Base-by-base conservation (phyloP, 768 basidiomycete species). In the Phylloporus scabripes region DNA sequence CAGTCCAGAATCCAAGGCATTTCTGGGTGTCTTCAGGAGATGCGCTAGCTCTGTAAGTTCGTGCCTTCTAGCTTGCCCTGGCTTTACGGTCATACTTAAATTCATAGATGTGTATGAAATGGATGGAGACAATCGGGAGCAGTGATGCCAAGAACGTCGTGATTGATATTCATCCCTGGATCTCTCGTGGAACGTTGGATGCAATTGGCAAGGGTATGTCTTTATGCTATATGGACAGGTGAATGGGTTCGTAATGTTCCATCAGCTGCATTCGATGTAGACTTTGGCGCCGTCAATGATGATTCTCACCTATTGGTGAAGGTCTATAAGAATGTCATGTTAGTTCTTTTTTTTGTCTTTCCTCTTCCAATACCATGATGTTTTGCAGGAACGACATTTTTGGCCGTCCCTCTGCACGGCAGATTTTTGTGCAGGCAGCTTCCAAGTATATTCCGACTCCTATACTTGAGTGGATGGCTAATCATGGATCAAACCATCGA, bases 191-290 rank as follows among this genome's bases (percentile, higher is more conserved):
- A 3, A 72, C 76, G 5, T 54, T 79, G 45, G 79, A 79, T 62
- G 72, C 75, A 11, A 74, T 80, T 46, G 79, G 76, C 9, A 67
- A 72, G 60, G 75, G 78, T 75, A 60, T 10, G 46, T 29, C 36
- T 20, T 37, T 0, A 14, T 2, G 18, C 31, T n/a, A 33, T 15
- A 15, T 6, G 7, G 4, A 1, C 7, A 31, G 15, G 17, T 21
- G 18, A 17, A 42, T 17, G n/a, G 11, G 10, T n/a, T 15, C 15
- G 7, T 14, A 28, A 29, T 18, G 26, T 17, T 17, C 24, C 24
- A 23, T 18, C 26, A 66, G 77, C 73, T 44, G 76, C 75, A 34
- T 80, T 80, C 51, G 78, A 78, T 46, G 72, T 78, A 53, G 68
- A 67, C 23, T 78, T 79, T 33, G 42, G 21, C 5, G 33, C 49